phyloP scores from a whole-genome alignment of 2,329 filamentous ascomycete genomes.

The Penicillium griseofulvum region DNA sequence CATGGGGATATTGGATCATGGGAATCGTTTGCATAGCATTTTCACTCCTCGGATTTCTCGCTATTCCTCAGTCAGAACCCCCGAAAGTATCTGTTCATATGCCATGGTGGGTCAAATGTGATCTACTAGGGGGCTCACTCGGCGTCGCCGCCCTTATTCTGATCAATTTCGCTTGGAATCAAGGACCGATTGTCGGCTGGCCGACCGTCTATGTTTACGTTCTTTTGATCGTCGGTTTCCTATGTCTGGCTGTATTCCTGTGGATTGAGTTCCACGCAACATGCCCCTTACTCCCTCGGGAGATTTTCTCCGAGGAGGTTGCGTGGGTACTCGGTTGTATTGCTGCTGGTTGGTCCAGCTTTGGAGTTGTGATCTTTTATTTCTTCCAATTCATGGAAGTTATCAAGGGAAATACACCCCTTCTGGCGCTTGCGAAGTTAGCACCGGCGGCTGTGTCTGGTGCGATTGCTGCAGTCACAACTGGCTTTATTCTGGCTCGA shows the following conservation, averaged over 20 bases:
- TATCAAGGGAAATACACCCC: conserved; percentile 28
- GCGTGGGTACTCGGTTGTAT: conserved; percentile 57
- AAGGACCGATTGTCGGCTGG: conserved; percentile 55
- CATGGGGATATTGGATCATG: conserved; percentile 50
- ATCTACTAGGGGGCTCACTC: conserved; percentile 39
- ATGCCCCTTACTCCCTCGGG: conserved; percentile 58
- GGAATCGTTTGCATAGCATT: conserved; percentile 44
- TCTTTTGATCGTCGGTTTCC: conserved; percentile 56
- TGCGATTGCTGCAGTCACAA: conserved; percentile 32
- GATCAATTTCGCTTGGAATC: conserved; percentile 67
- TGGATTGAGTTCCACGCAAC: conserved; percentile 48
- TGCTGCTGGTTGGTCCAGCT: conserved; percentile 54
- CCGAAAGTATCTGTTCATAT: neutral
- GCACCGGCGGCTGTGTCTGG: conserved; percentile 30
- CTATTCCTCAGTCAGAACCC: conserved; percentile 11
- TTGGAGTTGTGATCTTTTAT: conserved; percentile 57
- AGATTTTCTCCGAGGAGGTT: conserved; percentile 49
- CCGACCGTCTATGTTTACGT: conserved; percentile 58
- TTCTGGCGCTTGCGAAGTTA: conserved; percentile 31
- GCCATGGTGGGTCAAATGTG: conserved; percentile 9
- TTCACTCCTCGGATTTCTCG: conserved; percentile 31
- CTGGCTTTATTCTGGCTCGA: conserved; percentile 34
- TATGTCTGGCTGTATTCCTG: conserved; percentile 55
- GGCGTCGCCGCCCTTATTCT: conserved; percentile 53
- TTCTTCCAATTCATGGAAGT: conserved; percentile 51